Base-by-base conservation (phyloP, 805 yeast genomes). In the Limtongia smithiae region DNA sequence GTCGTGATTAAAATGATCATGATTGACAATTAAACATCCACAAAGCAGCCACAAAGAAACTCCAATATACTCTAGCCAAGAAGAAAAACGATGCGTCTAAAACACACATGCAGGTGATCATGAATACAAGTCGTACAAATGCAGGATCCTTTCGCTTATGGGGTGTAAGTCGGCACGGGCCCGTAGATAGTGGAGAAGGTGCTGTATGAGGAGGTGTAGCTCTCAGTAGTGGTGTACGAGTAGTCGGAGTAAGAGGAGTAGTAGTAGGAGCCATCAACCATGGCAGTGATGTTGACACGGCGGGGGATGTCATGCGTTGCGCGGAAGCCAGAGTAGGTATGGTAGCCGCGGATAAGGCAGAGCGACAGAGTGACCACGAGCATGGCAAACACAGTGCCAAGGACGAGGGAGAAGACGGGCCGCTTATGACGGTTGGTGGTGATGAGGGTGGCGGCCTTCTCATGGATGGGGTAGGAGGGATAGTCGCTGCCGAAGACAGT, bases 361-460 rank as follows among this genome's bases (percentile, higher is more conserved):
- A 54, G 48, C 43, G 50, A 43, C 37, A 54, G 52, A 12, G 52
- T 44, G 30, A 54, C 44, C 34, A 47, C 51, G 34, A 54, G 17
- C n/a, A 47, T 18, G 43, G 45, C 48, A 27, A 54, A 54, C 39
- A 54, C 17, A 17, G 40, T 38, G 39, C 54, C 54, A 25, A 54
- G 50, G 25, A 47, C 28, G 33, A 54, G 41, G 37, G 55, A 46
- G 39, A 42, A 51, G 17, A 54, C 48, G 9, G 58, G 58, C 21
- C 58, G 56, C 47, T 51, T 51, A 38, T 51, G 49, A 27, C 58
- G 50, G 55, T 46, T 51, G 33, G 54, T 51, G 18, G 55, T 54
- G 44, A 54, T 37, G 36, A 50, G 37, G 40, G 44, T 14, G n/a
- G 55, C 58, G 41, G 57, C 55, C 50, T 54, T 54, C 47, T 54